A percentile compares a stretch with the other conserved stretches of the same genome.
Evolutionary conservation across 2,329 filamentous ascomycete genomes (phyloP).

Genomic region (Helminthosporium solani): DNA sequence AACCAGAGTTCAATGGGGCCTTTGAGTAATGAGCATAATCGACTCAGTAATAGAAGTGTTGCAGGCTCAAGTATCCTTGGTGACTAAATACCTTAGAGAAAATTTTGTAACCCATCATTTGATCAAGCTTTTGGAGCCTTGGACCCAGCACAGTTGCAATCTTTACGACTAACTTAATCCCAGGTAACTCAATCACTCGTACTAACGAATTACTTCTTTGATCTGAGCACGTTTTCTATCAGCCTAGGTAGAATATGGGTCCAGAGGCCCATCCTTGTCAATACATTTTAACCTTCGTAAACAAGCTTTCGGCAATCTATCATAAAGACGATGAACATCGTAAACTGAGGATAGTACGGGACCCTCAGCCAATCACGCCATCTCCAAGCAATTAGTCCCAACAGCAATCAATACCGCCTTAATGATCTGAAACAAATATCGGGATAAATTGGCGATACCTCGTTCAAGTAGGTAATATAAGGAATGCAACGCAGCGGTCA

Average conservation of each 20-base stretch:
- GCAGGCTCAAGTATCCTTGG: no score
- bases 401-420: not conserved
- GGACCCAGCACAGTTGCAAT: not conserved
- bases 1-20: no score
- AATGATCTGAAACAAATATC: not conserved
- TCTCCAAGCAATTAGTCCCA: not conserved
- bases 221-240: not conserved
- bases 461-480: conserved; percentile 2
- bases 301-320: conserved; percentile 9
- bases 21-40: no score
- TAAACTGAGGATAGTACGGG: not conserved
- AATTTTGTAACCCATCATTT: not conserved
- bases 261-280: not conserved
- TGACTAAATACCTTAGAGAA: not conserved
- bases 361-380: not conserved
- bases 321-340: not conserved
- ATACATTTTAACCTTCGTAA: not conserved
- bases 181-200: not conserved
- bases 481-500: conserved; percentile 1
- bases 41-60: no score
- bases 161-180: not conserved
- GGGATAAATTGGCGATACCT: not conserved
- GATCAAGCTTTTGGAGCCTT: not conserved
- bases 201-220: not conserved
- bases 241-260: not conserved